Evolutionary conservation across 2,329 filamentous ascomycete genomes (phyloP), one percentile per base, ranked within the genome.

Genomic region (Cercospora beticola): DNA sequence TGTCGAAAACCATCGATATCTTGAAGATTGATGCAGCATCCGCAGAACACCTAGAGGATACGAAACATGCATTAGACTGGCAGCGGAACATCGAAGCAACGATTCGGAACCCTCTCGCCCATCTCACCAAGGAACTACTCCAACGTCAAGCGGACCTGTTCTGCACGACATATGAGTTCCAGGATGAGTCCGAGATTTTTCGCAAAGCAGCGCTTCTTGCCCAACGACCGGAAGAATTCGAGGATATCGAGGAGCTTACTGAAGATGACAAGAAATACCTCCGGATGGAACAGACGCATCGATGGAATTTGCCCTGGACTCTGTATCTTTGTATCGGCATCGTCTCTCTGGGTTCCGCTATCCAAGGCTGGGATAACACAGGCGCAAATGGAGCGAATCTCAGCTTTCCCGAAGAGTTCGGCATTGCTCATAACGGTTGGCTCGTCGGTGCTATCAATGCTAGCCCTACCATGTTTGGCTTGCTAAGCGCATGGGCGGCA

Each of bases 151-250:
- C 68, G 4, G 65, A 64, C 14, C 65, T 21, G n/a, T 71, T 71
- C 49, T 71, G 70, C 59, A 57, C 57, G 7, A 67, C 64, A 16
- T 69, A 70, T 43, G 65, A 66, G 9, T 70, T 71, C 26, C 33
- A 67, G 79, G 0, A 68, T 88, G 23, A 85, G 21, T 74, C 85
- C 10, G 83, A 84, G 4, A 77, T 73, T 23, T 85, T 87, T 67
- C 81, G 82, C 31, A 86, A 86, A 70, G 83, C 84, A 8, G 85
- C 85, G 12, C 72, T 86, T 36, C 78, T 86, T 18, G 84, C 85
- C 5, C 85, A 86, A 64, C 78, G 83, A 18, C 86, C 86, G 0
- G 79, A 81, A 16, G 78, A 78, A 0, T 86, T 83, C 52, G 82
- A 86, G 59, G 77, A 81, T 4, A 78, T 89, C 2, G 78, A 79